Conservation (phyloP, 2,329 filamentous ascomycete species). For the Orbilia javanica region DNA sequence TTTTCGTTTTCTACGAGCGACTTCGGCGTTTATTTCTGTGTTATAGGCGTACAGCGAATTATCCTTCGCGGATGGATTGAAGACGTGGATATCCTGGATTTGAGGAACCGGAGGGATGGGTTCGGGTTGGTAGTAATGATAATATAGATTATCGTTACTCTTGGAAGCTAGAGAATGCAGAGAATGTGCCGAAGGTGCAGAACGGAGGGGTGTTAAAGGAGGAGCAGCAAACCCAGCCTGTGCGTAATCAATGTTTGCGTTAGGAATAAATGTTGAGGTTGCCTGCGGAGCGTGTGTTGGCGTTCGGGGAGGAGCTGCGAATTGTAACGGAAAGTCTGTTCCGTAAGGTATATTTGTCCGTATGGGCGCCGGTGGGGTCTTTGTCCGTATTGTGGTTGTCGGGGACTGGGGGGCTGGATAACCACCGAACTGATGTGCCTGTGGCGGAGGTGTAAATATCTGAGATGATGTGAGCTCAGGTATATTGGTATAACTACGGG, state of each 20-base stretch:
- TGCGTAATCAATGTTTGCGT: conserved; percentile 45
- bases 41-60: conserved; percentile 52
- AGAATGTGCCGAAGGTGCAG: conserved; percentile 40
- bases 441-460: conserved; percentile 45
- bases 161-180: conserved; percentile 44
- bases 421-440: conserved; percentile 17
- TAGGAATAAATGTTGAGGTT: conserved; percentile 55
- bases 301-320: conserved; percentile 55
- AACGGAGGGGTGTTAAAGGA: conserved; percentile 43
- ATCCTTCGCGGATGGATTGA: conserved; percentile 51
- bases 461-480: conserved; percentile 58
- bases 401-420: conserved; percentile 24
- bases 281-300: conserved; percentile 52
- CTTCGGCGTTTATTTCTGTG: conserved; percentile 51
- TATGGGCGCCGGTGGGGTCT: conserved; percentile 55
- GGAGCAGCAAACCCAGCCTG: conserved; percentile 56
- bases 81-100: conserved; percentile 58
- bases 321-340: conserved; percentile 37
- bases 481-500: conserved; percentile 58
- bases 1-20: conserved; percentile 45
- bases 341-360: conserved; percentile 54
- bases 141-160: conserved; percentile 55
- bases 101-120: conserved; percentile 51
- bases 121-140: conserved; percentile 45
- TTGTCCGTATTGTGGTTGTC: conserved; percentile 44